Base-by-base conservation (phyloP, 2,329 filamentous ascomycete genomes). In the Cladorrhinum sp. region DNA sequence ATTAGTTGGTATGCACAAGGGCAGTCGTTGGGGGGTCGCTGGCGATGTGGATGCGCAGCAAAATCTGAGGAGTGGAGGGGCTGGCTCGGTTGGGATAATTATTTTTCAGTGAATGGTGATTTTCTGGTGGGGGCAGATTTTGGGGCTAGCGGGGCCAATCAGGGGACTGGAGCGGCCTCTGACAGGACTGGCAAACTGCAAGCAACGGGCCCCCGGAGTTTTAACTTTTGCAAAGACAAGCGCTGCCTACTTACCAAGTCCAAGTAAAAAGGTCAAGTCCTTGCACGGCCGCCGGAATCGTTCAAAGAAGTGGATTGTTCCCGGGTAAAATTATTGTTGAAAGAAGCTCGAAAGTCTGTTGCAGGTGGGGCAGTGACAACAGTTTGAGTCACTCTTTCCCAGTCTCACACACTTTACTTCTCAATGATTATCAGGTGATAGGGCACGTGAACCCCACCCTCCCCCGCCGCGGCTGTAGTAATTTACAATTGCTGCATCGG, bases 121-220 rank as follows among this genome's bases (percentile, higher is more conserved):
- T 69, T 69, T 67, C 62, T 67, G 65, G 67, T 68, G 67, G 67
- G 67, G 65, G 41, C 41, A 62, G 58, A 65, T 67, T 66, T 66
- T 66, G 67, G 67, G 67, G 65, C 65, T 61, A 65, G 63, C 58
- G 62, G 63, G 52, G 58, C 45, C 29, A 18, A 55, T 53, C 32
- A 59, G 45, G 29, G 49, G 29, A 49, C 50, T 24, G 49, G 24
- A 24, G 3, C 25, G 49, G 32, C 24, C 58, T 58, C 22, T 58
- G 59, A 61, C 55, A 59, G 18, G 36, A 52, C 32, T 29, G 18
- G n/a, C 20, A 53, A 41, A 55, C 36, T 38, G 18, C n/a, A 45
- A 45, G 41, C 41, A 45, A 45, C 18, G 41, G 41, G n/a, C 8
- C 8, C n/a, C 41, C 41, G n/a, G 16, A 13, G 16, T 41, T 57